Percentiles rank a stretch among this genome's conserved stretches.
Evolutionary conservation across 2,329 filamentous ascomycete genomes (phyloP).

Genomic region (Oidium heveae): DNA sequence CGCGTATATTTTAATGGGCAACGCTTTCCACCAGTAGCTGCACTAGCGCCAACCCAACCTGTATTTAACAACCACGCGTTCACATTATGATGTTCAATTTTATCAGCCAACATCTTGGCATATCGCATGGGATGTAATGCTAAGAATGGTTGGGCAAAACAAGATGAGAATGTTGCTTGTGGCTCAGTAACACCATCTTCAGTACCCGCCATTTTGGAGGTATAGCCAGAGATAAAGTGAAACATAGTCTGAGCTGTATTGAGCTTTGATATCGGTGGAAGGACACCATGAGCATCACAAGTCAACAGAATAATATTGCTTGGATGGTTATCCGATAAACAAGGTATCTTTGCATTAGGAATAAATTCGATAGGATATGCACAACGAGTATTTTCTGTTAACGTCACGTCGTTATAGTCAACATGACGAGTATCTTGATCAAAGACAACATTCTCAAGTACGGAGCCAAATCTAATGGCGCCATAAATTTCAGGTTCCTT

Average conservation of each 20-base stretch:
- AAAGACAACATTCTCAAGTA: slow-evolving; percentile 97
- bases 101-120: slow-evolving; percentile 92
- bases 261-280: slow-evolving; percentile 95
- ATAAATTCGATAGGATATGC: slow-evolving; percentile 99
- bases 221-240: slow-evolving; percentile 99
- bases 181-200: slow-evolving; percentile 94
- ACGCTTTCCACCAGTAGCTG: slow-evolving; percentile 76
- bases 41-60: slow-evolving; percentile 84
- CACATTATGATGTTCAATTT: slow-evolving; percentile 85
- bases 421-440: slow-evolving; percentile 71
- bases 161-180: slow-evolving; percentile 95
- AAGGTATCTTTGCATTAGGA: slow-evolving; percentile 94
- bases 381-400: slow-evolving; percentile 96
- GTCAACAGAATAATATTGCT: slow-evolving; percentile 96
- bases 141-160: slow-evolving; percentile 97
- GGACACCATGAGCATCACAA: slow-evolving; percentile 89
- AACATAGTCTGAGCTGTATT: slow-evolving; percentile 94
- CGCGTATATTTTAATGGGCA: slow-evolving; percentile 98
- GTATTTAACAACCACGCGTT: slow-evolving; percentile 98
- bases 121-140: slow-evolving; percentile 98
- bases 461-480: slow-evolving; percentile 89
- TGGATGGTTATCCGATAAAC: slow-evolving; percentile 65
- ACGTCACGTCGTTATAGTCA: slow-evolving; percentile 82
- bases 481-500: slow-evolving; percentile 97
- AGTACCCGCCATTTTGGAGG: slow-evolving; percentile 98